Base-by-base conservation (phyloP, 2,329 filamentous ascomycete genomes). In the Fusarium tupiense region DNA sequence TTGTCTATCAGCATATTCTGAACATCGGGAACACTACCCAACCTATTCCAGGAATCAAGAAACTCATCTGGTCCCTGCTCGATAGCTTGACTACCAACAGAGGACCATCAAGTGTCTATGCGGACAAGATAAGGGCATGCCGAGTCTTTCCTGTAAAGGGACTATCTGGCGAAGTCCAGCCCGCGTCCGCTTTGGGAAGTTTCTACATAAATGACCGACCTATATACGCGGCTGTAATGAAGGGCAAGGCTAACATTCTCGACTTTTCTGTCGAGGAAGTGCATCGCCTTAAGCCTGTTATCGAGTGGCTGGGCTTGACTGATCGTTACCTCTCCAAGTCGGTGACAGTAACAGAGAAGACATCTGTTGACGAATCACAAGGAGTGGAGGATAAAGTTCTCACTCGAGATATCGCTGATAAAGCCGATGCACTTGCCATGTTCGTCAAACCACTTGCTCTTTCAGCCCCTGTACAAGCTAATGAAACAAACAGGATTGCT, bases 391-490 rank as follows among this genome's bases (percentile, higher is more conserved):
- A 60, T 6, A 49, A 0, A 0, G 19, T 8, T 37, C 13, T 60
- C 2, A 8, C 10, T 0, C 6, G 14, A 3, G 20, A 60, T 22
- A 60, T 60, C 1, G 6, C 24, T 4, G 3, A 6, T 6, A 60
- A 38, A 26, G 6, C 57, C 17, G 19, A 8, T 1, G 57, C 43
- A 50, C 26, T 60, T 11, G 20, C 33, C 2, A 60, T 7, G 57
- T 50, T n/a, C 7, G 57, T 38, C 22, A 16, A 8, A 6, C 8
- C 17, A 33, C 10, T 14, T 7, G 6, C n/a, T 35, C 37, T 38
- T 38, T 4, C 1, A 38, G 1, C 10, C 10, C 38, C 20, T 9
- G 8, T 4, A 9, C 6, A 43, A 19, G 31, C 57, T 60, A 20
- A 60, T 11, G 0, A 37, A 6, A 16, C 4, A 11, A 37, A 38